phyloP scores from a whole-genome alignment of 345 rosid genomes.

The Eucalyptus sideroxylon region DNA sequence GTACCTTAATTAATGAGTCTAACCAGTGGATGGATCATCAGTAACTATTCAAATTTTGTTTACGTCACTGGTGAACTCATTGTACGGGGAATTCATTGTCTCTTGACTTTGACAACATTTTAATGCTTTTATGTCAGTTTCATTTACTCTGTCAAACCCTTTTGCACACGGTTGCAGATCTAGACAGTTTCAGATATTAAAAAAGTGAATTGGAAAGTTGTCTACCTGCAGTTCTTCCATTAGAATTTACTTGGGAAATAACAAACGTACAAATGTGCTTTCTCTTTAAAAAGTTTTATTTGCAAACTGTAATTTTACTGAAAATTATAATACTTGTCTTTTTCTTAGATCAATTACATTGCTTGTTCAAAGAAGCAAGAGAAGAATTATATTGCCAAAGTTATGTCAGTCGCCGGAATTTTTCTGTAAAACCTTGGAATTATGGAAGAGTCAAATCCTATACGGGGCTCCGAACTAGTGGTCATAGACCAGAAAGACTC shows the following conservation, averaged over 20 bases:
- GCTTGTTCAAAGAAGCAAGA: neutral
- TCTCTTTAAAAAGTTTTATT: neutral
- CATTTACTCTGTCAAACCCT: neutral
- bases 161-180: neutral
- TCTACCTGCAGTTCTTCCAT: neutral
- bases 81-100: neutral
- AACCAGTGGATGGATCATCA: neutral
- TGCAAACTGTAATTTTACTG: neutral
- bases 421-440: neutral
- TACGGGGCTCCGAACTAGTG: neutral
- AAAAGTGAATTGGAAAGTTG: neutral
- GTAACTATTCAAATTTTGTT: neutral
- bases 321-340: neutral
- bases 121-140: neutral
- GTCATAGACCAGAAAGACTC: neutral
- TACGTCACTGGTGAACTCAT: neutral
- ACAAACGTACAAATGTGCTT: neutral
- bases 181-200: neutral
- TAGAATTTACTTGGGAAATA: neutral
- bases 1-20: neutral
- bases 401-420: neutral
- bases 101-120: neutral
- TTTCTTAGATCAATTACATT: neutral
- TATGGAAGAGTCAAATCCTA: neutral
- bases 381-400: neutral